Percentiles rank a stretch among this genome's conserved stretches.
Conservation (phyloP, 2,329 filamentous ascomycete species). For the Ophiocordyceps robertsii region DNA sequence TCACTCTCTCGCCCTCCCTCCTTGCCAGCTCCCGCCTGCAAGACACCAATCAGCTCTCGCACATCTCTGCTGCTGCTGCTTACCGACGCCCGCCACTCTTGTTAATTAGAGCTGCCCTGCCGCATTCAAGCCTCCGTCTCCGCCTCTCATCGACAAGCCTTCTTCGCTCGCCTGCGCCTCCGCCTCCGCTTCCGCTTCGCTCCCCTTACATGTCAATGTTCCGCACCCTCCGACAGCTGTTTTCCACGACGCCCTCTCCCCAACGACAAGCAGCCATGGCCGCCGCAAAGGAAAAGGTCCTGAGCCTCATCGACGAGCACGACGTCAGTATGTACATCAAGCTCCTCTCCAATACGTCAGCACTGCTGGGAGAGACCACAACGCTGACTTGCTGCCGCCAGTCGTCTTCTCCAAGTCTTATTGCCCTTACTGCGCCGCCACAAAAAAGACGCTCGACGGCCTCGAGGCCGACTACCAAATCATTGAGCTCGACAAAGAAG, state of each 20-base stretch:
- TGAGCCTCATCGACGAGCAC: conserved; percentile 81
- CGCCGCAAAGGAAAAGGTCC: conserved; percentile 69
- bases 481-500: conserved; percentile 74
- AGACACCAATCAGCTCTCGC: too few relatives aligned
- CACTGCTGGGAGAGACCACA: background rate
- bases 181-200: background rate
- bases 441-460: conserved; percentile 61
- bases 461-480: conserved; percentile 58
- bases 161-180: background rate
- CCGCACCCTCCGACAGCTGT: conserved; percentile 61
- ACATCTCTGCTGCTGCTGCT: too few relatives aligned
- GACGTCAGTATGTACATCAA: conserved; percentile 51
- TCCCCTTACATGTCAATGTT: conserved; percentile 21
- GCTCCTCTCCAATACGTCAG: background rate
- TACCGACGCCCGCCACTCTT: too few relatives aligned
- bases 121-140: background rate
- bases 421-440: conserved; percentile 80
- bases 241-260: conserved; percentile 39
- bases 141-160: background rate
- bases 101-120: too few relatives aligned
- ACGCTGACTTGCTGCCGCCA: conserved; percentile 15
- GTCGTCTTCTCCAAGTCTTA: conserved; percentile 96
- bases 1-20: too few relatives aligned
- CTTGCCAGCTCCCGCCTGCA: too few relatives aligned
- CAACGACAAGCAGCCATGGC: conserved; percentile 57